phyloP scores from a whole-genome alignment of 164 flowering plant genomes.

The Vitis cinerea region DNA sequence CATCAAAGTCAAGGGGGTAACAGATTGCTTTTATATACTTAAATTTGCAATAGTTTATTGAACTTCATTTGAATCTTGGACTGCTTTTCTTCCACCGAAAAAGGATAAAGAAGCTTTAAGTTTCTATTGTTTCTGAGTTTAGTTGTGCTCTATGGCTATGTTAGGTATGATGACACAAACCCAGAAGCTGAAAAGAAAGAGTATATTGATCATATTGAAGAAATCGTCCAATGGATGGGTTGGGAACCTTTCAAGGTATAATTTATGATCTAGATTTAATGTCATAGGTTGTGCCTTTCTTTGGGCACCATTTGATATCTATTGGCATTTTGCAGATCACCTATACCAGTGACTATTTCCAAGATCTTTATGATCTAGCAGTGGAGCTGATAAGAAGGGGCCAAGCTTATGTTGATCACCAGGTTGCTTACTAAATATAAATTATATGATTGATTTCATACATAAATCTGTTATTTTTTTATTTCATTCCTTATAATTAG shows the following conservation, averaged over 20 bases:
- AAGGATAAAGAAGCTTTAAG: not conserved
- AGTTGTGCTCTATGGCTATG: not conserved
- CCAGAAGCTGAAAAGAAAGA: slow-evolving; percentile 99
- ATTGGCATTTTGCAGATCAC: slow-evolving; percentile 63
- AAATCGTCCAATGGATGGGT: slow-evolving; percentile 95
- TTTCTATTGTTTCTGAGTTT: not conserved
- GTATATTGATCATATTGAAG: slow-evolving; percentile 93
- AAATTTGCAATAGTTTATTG: no score
- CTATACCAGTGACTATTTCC: slow-evolving; percentile 94
- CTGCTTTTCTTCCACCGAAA: no score
- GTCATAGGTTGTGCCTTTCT: not conserved
- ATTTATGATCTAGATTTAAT: not conserved
- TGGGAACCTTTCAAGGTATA: slow-evolving; percentile 94
- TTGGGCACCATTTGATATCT: not conserved
- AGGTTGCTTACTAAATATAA: slow-evolving; percentile 44
- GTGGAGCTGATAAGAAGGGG: slow-evolving; percentile 89
- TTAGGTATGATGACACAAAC: slow-evolving; percentile 95
- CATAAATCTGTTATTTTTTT: no score
- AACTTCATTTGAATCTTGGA: no score
- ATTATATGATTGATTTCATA: not conserved
- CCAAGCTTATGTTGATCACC: slow-evolving; percentile 98
- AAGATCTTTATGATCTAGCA: slow-evolving; percentile 83
- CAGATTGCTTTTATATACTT: no score
- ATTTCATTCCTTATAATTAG: not conserved
- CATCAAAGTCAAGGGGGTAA: no score